A percentile compares a stretch with the other conserved stretches of the same genome.
Conservation (phyloP, 768 basidiomycete species). For the Termitomyces sp. region DNA sequence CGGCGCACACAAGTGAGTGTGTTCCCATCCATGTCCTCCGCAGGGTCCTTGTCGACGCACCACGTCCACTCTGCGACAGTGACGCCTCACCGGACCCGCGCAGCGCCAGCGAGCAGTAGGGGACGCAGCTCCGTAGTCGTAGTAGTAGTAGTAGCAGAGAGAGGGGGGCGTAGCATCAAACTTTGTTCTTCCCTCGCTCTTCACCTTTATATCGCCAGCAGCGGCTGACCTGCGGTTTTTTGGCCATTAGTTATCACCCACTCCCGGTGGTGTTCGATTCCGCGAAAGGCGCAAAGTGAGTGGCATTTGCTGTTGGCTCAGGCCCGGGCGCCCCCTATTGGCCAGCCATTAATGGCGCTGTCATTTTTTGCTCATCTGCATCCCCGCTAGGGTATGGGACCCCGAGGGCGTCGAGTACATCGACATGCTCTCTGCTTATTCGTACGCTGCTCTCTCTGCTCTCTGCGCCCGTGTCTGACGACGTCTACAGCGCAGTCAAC, state of each 20-base stretch:
- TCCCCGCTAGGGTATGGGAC: constrained; percentile 71
- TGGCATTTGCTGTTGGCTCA: constrained; percentile 31
- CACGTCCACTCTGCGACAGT: constrained; percentile 19
- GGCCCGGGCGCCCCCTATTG: constrained; percentile 11
- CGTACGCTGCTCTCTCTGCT: constrained; percentile 44
- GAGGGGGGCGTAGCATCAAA: neutral
- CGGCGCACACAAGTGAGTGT: constrained; percentile 84
- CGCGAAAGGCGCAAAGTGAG: constrained; percentile 86
- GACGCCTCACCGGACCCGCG: too few species aligned
- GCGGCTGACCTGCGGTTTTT: constrained; percentile 36
- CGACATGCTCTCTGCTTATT: constrained; percentile 97
- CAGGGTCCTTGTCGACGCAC: constrained; percentile 22
- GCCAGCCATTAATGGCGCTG: constrained; percentile 9
- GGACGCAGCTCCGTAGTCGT: neutral
- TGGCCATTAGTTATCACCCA: constrained; percentile 83
- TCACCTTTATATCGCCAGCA: constrained; percentile 19
- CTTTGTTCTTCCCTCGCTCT: constrained; percentile 16
- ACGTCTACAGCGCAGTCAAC: constrained; percentile 68
- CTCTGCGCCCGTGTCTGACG: neutral
- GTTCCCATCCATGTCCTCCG: constrained; percentile 2
- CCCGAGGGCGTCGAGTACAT: constrained; percentile 94
- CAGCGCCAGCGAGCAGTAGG: constrained; percentile 10
- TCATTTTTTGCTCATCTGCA: constrained; percentile 12
- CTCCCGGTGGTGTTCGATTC: constrained; percentile 91
- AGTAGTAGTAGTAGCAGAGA: constrained; percentile 1